Percentiles rank a stretch among this genome's conserved stretches.
These are phyloP conservation scores for Aspergillus brasiliensis DNA, from an alignment of 2,329 filamentous ascomycete species.

Conservation along the genomic window DNA sequence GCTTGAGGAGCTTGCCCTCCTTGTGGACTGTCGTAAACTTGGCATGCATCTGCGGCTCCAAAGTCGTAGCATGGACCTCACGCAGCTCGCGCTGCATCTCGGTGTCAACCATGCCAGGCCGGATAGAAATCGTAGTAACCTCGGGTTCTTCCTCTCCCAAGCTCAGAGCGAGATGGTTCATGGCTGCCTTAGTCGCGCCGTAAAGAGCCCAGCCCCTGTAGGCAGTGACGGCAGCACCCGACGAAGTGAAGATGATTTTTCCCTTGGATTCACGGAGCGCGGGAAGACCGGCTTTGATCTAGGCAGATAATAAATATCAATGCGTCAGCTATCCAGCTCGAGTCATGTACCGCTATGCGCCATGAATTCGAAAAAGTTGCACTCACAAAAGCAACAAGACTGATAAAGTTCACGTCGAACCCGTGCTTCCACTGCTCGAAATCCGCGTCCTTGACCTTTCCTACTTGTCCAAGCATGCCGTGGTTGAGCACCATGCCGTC, in stretches of 20 bases:
- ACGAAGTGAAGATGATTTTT: constrained; percentile 40
- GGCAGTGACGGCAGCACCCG: constrained; percentile 34
- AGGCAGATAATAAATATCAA: background rate
- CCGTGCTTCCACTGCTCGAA: constrained; percentile 71
- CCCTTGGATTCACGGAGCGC: constrained; percentile 37
- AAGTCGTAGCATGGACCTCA: constrained; percentile 65
- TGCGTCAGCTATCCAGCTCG: background rate
- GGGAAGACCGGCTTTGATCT: constrained; percentile 36
- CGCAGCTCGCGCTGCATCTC: constrained; percentile 63
- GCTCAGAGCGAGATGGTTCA: constrained; percentile 35
- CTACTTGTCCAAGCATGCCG: constrained; percentile 75
- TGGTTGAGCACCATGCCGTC: constrained; percentile 90
- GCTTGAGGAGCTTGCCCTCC: constrained; percentile 71
- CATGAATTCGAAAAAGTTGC: background rate
- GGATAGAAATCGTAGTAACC: constrained; percentile 31
- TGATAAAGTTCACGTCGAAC: constrained; percentile 88
- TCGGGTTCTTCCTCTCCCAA: constrained; percentile 34
- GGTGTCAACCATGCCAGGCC: constrained; percentile 39
- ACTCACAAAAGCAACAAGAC: constrained; percentile 73
- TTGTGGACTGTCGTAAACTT: constrained; percentile 72
- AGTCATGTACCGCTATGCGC: background rate
- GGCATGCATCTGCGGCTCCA: constrained; percentile 60
- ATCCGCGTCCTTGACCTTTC: constrained; percentile 67
- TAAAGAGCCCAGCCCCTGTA: constrained; percentile 42
- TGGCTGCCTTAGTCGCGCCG: constrained; percentile 40